These are phyloP conservation scores for Puccinia coronata DNA, from an alignment of 1,284 basidiomycete species.

Conservation along the genomic window DNA sequence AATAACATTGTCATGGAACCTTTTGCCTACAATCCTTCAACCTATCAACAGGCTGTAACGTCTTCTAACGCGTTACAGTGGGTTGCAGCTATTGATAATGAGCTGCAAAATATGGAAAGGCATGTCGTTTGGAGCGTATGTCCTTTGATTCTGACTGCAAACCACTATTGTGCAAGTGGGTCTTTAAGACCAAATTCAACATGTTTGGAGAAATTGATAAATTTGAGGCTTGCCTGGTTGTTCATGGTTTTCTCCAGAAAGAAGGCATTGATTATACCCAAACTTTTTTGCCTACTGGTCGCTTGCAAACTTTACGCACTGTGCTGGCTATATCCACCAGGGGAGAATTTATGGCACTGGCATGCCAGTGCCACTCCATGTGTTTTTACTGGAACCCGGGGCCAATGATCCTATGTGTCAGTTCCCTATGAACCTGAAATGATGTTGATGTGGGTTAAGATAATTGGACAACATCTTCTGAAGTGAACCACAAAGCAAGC, in stretches of 20 bases:
- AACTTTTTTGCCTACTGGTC: slow-evolving; percentile 14
- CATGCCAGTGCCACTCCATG: too few species aligned
- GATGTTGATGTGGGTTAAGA: too few species aligned
- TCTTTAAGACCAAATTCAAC: slow-evolving; percentile 32
- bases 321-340: background rate
- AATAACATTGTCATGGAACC: background rate
- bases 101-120: background rate
- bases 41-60: background rate
- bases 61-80: background rate
- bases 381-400: too few species aligned
- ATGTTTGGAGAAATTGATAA: background rate
- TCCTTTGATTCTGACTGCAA: background rate
- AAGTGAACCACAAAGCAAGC: too few species aligned
- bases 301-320: background rate
- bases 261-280: slow-evolving; percentile 29
- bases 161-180: slow-evolving; percentile 12
- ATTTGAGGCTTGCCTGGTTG: slow-evolving; percentile 5
- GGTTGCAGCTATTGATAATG: background rate
- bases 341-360: too few species aligned
- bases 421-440: too few species aligned
- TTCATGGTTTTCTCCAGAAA: slow-evolving; percentile 30
- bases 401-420: too few species aligned
- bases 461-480: too few species aligned
- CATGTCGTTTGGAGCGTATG: slow-evolving; percentile 11
- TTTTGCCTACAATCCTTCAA: background rate